Conservation (phyloP, 139 green algal genomes). For the Coelastrella sp. region DNA sequence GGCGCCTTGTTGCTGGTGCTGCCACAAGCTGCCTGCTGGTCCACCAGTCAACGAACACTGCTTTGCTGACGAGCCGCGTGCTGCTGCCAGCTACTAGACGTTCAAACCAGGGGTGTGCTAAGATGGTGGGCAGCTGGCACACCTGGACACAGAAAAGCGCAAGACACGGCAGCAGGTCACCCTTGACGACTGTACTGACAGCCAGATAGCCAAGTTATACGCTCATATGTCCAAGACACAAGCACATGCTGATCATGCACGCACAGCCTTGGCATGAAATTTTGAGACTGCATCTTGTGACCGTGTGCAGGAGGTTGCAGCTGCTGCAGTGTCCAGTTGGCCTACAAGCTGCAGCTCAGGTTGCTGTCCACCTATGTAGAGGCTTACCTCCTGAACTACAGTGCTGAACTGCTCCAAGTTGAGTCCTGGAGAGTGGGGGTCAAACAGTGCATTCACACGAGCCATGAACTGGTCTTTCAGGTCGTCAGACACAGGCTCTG, state of each 20-base stretch:
- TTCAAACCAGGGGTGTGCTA: slow-evolving; percentile 86
- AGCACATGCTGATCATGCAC: not conserved
- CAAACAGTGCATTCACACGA: slow-evolving; percentile 66
- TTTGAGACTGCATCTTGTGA: no score
- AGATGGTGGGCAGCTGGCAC: slow-evolving; percentile 85
- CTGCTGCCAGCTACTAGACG: slow-evolving; percentile 61
- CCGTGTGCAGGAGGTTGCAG: not conserved
- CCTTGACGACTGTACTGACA: no score
- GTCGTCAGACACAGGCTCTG: slow-evolving; percentile 44
- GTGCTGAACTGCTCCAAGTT: slow-evolving; percentile 73
- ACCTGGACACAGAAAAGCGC: slow-evolving; percentile 63
- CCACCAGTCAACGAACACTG: slow-evolving; percentile 62
- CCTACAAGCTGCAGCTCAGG: no score
- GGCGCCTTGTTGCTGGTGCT: slow-evolving; percentile 48
- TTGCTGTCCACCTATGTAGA: no score
- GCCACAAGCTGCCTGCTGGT: slow-evolving; percentile 42
- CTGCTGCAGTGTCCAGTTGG: not conserved
- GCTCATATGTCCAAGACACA: no score
- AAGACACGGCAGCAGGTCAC: no score
- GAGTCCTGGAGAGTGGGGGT: slow-evolving; percentile 60
- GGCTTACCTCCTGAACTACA: slow-evolving; percentile 67
- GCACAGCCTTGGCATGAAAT: no score
- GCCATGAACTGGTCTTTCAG: slow-evolving; percentile 38
- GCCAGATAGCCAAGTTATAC: no score
- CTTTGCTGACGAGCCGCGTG: slow-evolving; percentile 47